Evolutionary conservation across 1,139 yeast genomes (phyloP), one percentile per base, ranked within the genome.

Genomic region (Kluyveromyces sp.): DNA sequence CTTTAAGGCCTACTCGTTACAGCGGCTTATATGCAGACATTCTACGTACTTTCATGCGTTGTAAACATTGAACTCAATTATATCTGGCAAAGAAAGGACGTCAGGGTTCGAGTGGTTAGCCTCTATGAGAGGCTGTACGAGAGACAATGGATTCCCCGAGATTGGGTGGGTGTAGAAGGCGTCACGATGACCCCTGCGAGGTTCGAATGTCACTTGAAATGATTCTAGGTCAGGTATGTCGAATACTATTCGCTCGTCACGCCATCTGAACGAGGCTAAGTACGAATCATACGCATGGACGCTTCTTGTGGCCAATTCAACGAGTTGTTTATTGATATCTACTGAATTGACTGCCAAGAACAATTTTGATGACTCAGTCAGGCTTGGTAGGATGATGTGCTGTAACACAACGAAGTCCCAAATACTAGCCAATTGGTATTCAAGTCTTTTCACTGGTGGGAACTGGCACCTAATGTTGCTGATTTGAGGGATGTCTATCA

Each of bases 331-430:
- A 9, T 16, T 18, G 12, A 35, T 22, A 12, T 7, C 8, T 3
- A 6, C 13, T 13, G 11, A 6, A 35, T 26, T 16, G 11, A 17
- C 17, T 30, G 17, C 28, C 25, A 40, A 11, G 4, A 6, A 20
- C 7, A 41, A 26, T 4, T 19, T 11, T 2, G 40, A 13, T 7
- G 19, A n/a, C 2, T 18, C 17, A 7, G 37, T 16, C 6, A 41
- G 19, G 15, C 12, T 36, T 9, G 52, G 52, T 4, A 55, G 17
- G 1, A 55, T 29, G 4, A 53, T 22, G 18, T 48, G 49, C 31
- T 51, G 47, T 11, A 50, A 45, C 12, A 53, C 29, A 33, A 45
- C 44, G 30, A 51, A 52, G 15, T 50, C 49, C 49, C 52, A 45
- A 29, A 53, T 34, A 11, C 46, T 41, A 3, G 38, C 33, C 11